A percentile compares a stretch with the other conserved stretches of the same genome.
Evolutionary conservation across 352 stramenopile species (phyloP).

Genomic region (Phytopythium mirpurense): DNA sequence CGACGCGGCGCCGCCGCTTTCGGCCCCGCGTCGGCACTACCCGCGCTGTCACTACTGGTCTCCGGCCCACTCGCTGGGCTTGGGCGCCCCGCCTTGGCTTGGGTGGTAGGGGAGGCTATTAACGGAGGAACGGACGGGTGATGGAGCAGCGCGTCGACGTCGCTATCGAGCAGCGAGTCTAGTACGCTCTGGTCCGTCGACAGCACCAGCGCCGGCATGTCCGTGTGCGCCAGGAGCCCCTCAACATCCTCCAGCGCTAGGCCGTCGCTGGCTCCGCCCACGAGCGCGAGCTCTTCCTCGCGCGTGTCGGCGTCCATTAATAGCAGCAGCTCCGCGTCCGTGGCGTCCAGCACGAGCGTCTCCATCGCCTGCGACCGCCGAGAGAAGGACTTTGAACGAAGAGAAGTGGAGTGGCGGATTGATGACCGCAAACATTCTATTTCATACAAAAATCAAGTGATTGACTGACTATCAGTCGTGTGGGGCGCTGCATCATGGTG

Average conservation of each 20-base stretch:
- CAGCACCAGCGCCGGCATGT: not conserved
- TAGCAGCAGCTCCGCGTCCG: not conserved
- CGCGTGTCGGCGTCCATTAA: not conserved
- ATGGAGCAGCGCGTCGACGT: slow-evolving; percentile 11
- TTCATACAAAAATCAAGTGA: not conserved
- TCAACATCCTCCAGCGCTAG: slow-evolving; percentile 8
- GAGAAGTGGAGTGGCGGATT: too few relatives aligned
- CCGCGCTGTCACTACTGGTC: not conserved
- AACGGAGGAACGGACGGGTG: too few relatives aligned
- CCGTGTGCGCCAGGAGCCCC: slow-evolving; percentile 12
- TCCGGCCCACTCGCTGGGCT: not conserved
- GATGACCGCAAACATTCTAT: not conserved
- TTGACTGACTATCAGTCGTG: too few relatives aligned
- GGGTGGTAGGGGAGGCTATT: not conserved
- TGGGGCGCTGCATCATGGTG: too few relatives aligned
- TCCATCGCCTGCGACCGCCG: not conserved
- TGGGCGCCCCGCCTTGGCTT: not conserved
- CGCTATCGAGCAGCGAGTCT: slow-evolving; percentile 8
- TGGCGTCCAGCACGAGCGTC: not conserved
- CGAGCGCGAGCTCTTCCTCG: not conserved
- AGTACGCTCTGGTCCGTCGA: too few relatives aligned
- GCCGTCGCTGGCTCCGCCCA: not conserved
- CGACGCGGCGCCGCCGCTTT: slow-evolving; percentile 10
- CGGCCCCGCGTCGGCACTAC: not conserved
- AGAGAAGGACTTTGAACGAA: not conserved